Base-by-base conservation (phyloP, 306 rosid genomes). In the Trichosanthes truncata region DNA sequence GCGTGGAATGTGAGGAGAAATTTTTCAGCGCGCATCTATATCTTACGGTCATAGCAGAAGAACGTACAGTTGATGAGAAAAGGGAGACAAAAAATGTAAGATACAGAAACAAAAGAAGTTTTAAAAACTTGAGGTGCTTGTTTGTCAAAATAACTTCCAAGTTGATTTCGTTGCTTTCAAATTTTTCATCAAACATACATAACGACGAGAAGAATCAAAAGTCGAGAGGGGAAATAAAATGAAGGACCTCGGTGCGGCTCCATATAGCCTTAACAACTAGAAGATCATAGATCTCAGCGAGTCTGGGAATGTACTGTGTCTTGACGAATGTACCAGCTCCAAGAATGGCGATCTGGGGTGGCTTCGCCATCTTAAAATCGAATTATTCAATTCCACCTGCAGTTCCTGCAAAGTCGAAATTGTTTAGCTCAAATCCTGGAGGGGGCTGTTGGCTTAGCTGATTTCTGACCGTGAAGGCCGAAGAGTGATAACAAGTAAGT, bases 271-370 rank as follows among this genome's bases (percentile, higher is more conserved):
- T 90, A 46, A 94, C 87, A 12, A 14, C 1, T 73, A 94, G 77
- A 78, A 92, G 95, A 81, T 89, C 46, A 10, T 92, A 84, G 88
- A 94, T 91, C 90, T 94, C 95, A 9, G 92, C 83, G 78, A 92
- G 92, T 82, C 96, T 85, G 0, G 98, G 98, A 84, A 94, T 81
- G 89, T 92, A 94, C 81, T 92, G 97, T 80, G 57, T 84, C 90
- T 71, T 89, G 56, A 94, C 97, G 38, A 94, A 92, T 33, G 83
- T 88, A 21, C 98, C 98, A 61, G 95, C 98, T 89, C 98, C 98
- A 29, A 89, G 63, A 78, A 94, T 92, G 52, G 97, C 97, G 23
- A 94, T 92, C 86, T 87, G 81, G 41, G 86, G 84, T 55, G 60
- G 57, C 60, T 82, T 83, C 81, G 84, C 88, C 98, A 92, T 86